Conservation (phyloP, 352 stramenopile species). For the Thalassiosira hispida region DNA sequence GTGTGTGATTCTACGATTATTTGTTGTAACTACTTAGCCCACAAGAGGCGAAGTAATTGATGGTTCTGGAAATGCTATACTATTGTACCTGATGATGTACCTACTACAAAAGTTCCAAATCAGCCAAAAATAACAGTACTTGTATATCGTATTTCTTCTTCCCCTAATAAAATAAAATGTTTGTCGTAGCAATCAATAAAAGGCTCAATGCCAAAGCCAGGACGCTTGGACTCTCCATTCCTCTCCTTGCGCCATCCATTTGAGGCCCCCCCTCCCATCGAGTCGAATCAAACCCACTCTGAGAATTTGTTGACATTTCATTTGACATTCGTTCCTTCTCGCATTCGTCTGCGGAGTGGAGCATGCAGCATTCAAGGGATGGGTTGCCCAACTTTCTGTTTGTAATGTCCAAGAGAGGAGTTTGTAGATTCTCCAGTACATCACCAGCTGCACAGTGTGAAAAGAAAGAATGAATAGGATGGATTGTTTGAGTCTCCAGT, state of each 20-base stretch:
- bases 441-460: conserved; percentile 11
- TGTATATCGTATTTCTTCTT: too few relatives aligned
- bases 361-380: conserved; percentile 24
- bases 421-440: conserved; percentile 25
- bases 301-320: conserved; percentile 1
- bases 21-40: too few relatives aligned
- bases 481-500: background rate
- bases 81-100: too few relatives aligned
- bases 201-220: background rate
- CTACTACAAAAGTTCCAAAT: too few relatives aligned
- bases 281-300: conserved; percentile 13
- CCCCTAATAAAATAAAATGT: conserved; percentile 1
- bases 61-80: too few relatives aligned
- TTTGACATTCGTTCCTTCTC: conserved; percentile 13
- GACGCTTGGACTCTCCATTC: background rate
- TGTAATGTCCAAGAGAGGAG: conserved; percentile 18
- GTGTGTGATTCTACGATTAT: too few relatives aligned
- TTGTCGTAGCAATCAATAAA: background rate
- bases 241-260: background rate
- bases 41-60: too few relatives aligned
- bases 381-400: conserved; percentile 36
- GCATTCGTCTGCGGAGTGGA: conserved; percentile 25
- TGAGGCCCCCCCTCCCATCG: background rate
- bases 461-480: background rate
- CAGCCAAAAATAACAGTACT: too few relatives aligned